Percentiles rank a stretch among this genome's conserved stretches.
Evolutionary conservation across 768 basidiomycete genomes (phyloP).

Genomic region (Mycena leptocephala): DNA sequence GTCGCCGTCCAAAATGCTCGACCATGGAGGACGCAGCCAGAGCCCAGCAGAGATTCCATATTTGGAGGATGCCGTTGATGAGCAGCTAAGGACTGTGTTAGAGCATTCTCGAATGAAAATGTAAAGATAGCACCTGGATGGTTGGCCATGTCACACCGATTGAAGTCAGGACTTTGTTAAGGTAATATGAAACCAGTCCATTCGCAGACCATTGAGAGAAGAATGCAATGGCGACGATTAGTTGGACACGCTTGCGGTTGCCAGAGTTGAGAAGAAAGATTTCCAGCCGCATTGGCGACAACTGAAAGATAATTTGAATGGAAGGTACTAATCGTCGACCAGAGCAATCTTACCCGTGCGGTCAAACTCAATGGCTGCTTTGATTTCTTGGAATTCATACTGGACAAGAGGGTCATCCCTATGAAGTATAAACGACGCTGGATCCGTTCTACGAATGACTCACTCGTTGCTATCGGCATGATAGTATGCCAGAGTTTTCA

Average conservation of each 20-base stretch:
- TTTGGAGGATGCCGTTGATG: constrained; percentile 90
- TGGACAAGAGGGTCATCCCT: constrained; percentile 78
- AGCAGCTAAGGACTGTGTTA: constrained; percentile 63
- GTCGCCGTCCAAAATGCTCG: constrained; percentile 79
- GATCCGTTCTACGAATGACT: constrained; percentile 27
- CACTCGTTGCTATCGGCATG: constrained; percentile 84
- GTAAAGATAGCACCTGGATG: constrained; percentile 54
- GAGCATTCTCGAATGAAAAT: not conserved
- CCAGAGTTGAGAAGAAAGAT: constrained; percentile 77
- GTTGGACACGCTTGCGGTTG: constrained; percentile 83
- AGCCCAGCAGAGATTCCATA: constrained; percentile 84
- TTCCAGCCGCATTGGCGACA: constrained; percentile 75
- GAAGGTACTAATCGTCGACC: not conserved
- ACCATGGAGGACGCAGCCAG: constrained; percentile 71
- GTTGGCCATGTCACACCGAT: constrained; percentile 77
- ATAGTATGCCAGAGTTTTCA: constrained; percentile 83
- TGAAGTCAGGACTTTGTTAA: constrained; percentile 78
- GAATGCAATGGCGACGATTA: constrained; percentile 85
- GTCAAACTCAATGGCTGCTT: constrained; percentile 82
- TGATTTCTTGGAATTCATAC: constrained; percentile 88
- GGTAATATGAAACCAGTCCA: constrained; percentile 89
- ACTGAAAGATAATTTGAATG: constrained; percentile 44
- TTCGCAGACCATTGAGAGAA: constrained; percentile 93
- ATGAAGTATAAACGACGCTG: not conserved
- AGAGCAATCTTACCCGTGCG: constrained; percentile 50